These are phyloP conservation scores for Rhexocercosporidium sp. DNA, from an alignment of 2,329 filamentous ascomycete species.

Conservation along the genomic window DNA sequence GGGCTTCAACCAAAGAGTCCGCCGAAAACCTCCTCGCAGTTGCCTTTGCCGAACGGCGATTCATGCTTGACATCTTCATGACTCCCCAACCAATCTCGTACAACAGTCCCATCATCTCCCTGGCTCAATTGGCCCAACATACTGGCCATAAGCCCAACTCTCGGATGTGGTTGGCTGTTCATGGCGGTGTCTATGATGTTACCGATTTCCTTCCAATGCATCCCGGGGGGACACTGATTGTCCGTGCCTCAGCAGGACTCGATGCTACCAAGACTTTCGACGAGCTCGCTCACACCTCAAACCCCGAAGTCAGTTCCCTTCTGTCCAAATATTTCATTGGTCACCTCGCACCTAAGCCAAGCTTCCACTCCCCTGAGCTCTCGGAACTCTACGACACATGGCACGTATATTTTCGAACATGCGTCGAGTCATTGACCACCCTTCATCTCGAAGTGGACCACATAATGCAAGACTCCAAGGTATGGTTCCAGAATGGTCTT, in stretches of 20 bases:
- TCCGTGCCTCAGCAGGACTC: background rate
- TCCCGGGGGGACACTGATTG: background rate
- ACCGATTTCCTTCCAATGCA: constrained; percentile 1
- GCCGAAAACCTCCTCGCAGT: background rate
- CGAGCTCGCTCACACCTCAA: background rate
- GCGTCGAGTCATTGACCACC: constrained; percentile 7
- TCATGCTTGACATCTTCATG: background rate
- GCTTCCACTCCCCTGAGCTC: background rate
- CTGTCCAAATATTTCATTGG: background rate
- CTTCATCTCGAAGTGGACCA: constrained; percentile 6
- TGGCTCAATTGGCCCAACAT: background rate
- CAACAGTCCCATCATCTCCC: background rate
- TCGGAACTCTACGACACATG: background rate
- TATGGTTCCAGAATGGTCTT: constrained; percentile 4
- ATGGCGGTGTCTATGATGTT: background rate
- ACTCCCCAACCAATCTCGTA: background rate
- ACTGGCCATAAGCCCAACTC: background rate
- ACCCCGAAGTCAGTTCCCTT: background rate
- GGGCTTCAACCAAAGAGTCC: background rate
- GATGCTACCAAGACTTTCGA: background rate
- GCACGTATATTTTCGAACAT: background rate
- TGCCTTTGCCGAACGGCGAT: background rate
- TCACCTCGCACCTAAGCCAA: background rate
- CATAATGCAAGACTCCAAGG: constrained; percentile 6
- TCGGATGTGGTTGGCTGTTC: background rate